Evolutionary conservation across 1,139 yeast species (phyloP), one percentile per base, ranked within the genome.

Genomic region (Hemisphaericaspora subhashii): DNA sequence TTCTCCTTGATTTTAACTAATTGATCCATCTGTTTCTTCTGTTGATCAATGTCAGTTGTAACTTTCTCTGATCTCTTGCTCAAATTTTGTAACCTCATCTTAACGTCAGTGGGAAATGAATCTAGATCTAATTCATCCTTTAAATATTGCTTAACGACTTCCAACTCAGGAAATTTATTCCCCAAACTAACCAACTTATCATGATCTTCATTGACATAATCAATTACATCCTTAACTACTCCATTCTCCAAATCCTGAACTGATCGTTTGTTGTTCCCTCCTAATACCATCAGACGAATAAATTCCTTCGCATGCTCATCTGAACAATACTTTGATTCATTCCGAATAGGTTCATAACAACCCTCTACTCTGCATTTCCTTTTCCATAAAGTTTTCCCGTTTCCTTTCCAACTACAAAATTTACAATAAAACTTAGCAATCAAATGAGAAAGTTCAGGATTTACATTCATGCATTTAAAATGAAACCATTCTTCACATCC

Each of bases 401-500:
- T 47, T 20, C 66, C 73, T 42, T 72, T 59, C 58, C 77, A 72
- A 36, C 72, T 75, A 57, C 98, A 90, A 44, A 80, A 79, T 12
- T 86, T 85, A 54, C 98, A 90, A 53, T 68, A 84, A 55, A 77
- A 90, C 42, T 75, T 76, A 35, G 77, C 73, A 7, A 89, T 81
- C 39, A 89, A 65, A 33, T 72, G 68, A 39, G 79, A 74, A 53
- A 75, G 77, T 31, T 66, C 61, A n/a, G 60, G 62, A 36, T 80
- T 69, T 34, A 89, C 57, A 43, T 74, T 74, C 72, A 89, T 78
- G 54, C 97, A 90, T 35, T 67, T 69, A 58, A 90, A 87, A 61
- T 90, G 97, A 55, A 75, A 90, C 98, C 98, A 90, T 47, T 87
- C 96, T 54, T 89, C 96, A 62, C 98, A 90, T 6, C 88, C 90